Conservation (phyloP, 1,284 basidiomycete genomes). For the Ceratobasidium sp. region DNA sequence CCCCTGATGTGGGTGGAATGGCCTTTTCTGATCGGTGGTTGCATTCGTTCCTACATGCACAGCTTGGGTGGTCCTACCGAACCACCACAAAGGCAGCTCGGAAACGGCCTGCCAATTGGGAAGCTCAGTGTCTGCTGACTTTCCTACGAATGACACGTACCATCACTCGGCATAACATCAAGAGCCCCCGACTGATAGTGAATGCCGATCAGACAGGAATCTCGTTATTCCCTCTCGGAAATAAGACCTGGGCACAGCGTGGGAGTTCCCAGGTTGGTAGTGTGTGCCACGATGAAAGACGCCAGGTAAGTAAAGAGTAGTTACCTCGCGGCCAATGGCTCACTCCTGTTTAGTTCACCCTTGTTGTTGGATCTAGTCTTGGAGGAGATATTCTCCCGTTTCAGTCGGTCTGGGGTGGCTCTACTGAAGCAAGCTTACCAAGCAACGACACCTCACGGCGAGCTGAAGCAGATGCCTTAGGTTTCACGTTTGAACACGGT, state of each 20-base stretch:
- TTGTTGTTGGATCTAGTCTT: slow-evolving; percentile 4
- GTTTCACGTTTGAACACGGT: slow-evolving; percentile 5
- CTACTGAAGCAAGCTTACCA: not conserved
- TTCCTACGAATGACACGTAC: not conserved
- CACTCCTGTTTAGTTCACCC: not conserved
- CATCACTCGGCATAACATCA: not conserved
- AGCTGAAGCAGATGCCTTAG: not conserved
- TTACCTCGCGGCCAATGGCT: not conserved
- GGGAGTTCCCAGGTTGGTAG: not conserved
- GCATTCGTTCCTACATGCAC: not conserved
- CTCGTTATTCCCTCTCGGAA: not conserved
- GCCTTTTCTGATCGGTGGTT: not conserved
- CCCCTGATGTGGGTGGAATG: not conserved
- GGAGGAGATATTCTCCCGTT: slow-evolving; percentile 11
- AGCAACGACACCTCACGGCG: not conserved
- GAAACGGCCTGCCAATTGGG: not conserved
- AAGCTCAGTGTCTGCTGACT: not conserved
- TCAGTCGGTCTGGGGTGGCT: slow-evolving; percentile 19
- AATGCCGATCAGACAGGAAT: slow-evolving; percentile 10
- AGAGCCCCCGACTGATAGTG: slow-evolving; percentile 1
- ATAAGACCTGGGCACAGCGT: slow-evolving; percentile 6
- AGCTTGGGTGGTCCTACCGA: slow-evolving; percentile 4
- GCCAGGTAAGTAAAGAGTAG: not conserved
- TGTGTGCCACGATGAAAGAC: not conserved
- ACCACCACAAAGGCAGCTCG: not conserved